Base-by-base conservation (phyloP, 257 asterid genomes). In the Solanum sitiens region DNA sequence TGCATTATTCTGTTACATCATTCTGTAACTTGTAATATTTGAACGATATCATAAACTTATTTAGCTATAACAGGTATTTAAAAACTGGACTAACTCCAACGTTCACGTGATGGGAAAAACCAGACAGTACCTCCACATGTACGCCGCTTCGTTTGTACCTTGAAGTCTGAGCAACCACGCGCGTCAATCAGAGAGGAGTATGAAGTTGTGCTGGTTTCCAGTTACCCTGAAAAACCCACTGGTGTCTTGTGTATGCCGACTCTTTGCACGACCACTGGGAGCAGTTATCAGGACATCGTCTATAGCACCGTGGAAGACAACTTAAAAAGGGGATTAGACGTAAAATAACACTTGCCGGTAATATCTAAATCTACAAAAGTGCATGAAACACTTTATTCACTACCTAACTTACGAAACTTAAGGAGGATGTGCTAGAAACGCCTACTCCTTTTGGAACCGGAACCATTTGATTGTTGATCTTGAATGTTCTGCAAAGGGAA, bases 391-490 rank as follows among this genome's bases (percentile, higher is more conserved):
- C 39, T 79, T 79, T 27, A 79, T 27, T 45, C 85, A 79, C 10
- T 27, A 79, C 67, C 25, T 25, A 79, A 45, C 7, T 4, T 45
- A 45, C 14, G 27, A 45, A 79, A 79, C 67, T 27, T 16, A 4
- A 35, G 20, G 53, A 53, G 63, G n/a, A 42, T 87, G 10, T 61
- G 65, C 92, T 89, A 94, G 76, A 91, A 65, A 3, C 89, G 91
- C 90, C 91, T 89, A 39, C 93, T 90, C 73, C 94, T 87, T 91
- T 93, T 95, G 56, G 87, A 68, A 87, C 83, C 65, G 56, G 87
- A 39, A 84, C 76, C 87, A 39, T 86, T 87, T n/a, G 89, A 87
- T 67, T 91, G 92, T 86, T 87, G 83, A 73, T 40, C 82, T 59
- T 80, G 90, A 79, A 86, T 87, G 89, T 88, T 90, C 61, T 83